Conservation (phyloP, 805 yeast genomes). For the Ogataea saltuana region DNA sequence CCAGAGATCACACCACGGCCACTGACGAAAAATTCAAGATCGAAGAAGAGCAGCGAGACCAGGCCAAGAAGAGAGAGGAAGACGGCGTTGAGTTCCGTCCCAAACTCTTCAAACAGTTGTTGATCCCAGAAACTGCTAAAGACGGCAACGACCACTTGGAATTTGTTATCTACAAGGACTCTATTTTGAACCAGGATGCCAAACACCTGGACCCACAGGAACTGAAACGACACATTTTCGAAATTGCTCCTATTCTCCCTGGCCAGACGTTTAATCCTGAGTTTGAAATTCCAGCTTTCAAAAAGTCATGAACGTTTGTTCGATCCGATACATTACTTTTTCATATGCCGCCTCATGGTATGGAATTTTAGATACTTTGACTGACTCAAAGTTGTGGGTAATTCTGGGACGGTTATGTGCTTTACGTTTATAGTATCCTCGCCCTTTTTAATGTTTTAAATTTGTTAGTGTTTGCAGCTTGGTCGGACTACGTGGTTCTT, state of each 20-base stretch:
- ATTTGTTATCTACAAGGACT: slow-evolving; percentile 59
- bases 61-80: slow-evolving; percentile 71
- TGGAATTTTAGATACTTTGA: too few relatives aligned
- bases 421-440: slow-evolving; percentile 1
- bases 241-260: slow-evolving; percentile 77
- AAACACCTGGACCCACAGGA: slow-evolving; percentile 45
- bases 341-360: neutral
- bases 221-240: slow-evolving; percentile 57
- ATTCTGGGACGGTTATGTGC: neutral
- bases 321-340: neutral
- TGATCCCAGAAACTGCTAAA: slow-evolving; percentile 34
- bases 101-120: slow-evolving; percentile 60
- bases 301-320: slow-evolving; percentile 38
- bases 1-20: slow-evolving; percentile 77
- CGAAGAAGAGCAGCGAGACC: slow-evolving; percentile 80
- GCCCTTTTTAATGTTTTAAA: slow-evolving; percentile 4
- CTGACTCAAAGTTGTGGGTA: too few relatives aligned
- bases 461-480: slow-evolving; percentile 2
- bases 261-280: slow-evolving; percentile 70
- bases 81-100: slow-evolving; percentile 83
- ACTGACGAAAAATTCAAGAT: slow-evolving; percentile 86
- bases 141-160: slow-evolving; percentile 52
- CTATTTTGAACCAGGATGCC: slow-evolving; percentile 45
- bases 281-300: slow-evolving; percentile 69
- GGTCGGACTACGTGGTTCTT: too few relatives aligned